Base-by-base conservation (phyloP, 176 grass and related monocot species). In the Neostapfia colusana region DNA sequence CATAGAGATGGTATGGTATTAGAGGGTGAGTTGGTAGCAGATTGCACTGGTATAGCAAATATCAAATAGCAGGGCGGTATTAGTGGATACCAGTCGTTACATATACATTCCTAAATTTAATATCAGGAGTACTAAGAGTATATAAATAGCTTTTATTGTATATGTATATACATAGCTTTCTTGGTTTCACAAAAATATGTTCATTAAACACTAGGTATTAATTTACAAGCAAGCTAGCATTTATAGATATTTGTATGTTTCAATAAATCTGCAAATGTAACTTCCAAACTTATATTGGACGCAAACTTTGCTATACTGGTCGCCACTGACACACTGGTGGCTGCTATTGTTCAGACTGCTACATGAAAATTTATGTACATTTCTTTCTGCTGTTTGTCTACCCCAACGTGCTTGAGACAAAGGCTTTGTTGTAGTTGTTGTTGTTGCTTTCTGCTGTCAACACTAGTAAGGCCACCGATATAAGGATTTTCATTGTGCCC, bases 401-500 rank as follows among this genome's bases (percentile, higher is more conserved):
- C n/a, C n/a, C n/a, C n/a, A n/a, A n/a, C n/a, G n/a, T n/a, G n/a
- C n/a, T n/a, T n/a, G n/a, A n/a, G n/a, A n/a, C n/a, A n/a, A n/a
- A n/a, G n/a, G n/a, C n/a, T n/a, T n/a, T n/a, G n/a, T n/a, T n/a
- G n/a, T n/a, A n/a, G n/a, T n/a, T n/a, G n/a, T n/a, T n/a, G n/a
- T n/a, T n/a, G n/a, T n/a, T 8, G 34, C 12, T 62, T 27, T 16
- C 7, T 24, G 12, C 56, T 62, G 24, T 23, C 2, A 7, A 60
- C 14, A 44, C 10, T 64, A 76, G 0, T 50, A 49, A 76, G 27
- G 24, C 21, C 27, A 64, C 1, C 1, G 26, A 71, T 57, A 38
- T 55, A 25, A 61, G 9, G 57, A 26, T 46, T 31, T 83, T 20
- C 37, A 50, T 70, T 57, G 74, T 73, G 49, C 57, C 45, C 37